Evolutionary conservation across 2,329 filamentous ascomycete genomes (phyloP).

Genomic region (Xylariaceae sp.): DNA sequence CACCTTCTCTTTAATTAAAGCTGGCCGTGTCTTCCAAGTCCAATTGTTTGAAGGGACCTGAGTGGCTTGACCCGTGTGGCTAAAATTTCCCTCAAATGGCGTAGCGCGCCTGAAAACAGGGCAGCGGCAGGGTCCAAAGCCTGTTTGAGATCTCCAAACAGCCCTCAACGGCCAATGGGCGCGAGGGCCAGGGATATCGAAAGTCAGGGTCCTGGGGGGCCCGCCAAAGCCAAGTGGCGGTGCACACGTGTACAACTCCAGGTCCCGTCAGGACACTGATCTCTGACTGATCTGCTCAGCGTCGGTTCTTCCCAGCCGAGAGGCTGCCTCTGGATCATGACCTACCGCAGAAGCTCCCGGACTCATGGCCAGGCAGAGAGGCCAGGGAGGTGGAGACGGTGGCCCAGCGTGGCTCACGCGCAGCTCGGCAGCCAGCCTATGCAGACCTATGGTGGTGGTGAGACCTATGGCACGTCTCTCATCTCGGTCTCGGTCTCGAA

Average conservation of each 20-base stretch:
- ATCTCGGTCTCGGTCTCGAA: too few relatives aligned
- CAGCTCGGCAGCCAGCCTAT: too few relatives aligned
- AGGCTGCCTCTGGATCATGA: too few relatives aligned
- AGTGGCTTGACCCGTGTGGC: conserved; percentile 33
- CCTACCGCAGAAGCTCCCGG: too few relatives aligned
- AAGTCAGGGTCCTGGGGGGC: conserved; percentile 5
- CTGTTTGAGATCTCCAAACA: neutral
- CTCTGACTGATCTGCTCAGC: too few relatives aligned
- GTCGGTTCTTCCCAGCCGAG: too few relatives aligned
- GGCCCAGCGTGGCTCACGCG: conserved; percentile 11
- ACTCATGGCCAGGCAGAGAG: neutral
- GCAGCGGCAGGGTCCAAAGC: conserved; percentile 20
- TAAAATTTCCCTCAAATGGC: conserved; percentile 16
- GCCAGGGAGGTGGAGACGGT: conserved; percentile 20
- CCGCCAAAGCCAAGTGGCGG: conserved; percentile 24
- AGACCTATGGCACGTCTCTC: too few relatives aligned
- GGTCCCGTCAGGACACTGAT: too few relatives aligned
- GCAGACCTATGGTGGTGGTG: too few relatives aligned
- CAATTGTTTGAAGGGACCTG: conserved; percentile 23
- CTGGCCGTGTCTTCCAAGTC: too few relatives aligned
- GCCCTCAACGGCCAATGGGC: conserved; percentile 7
- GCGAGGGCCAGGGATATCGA: conserved; percentile 3
- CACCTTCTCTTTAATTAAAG: conserved; percentile 19
- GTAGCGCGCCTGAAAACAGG: conserved; percentile 25
- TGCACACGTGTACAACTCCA: conserved; percentile 22